phyloP scores from a whole-genome alignment of 2,329 filamentous ascomycete species.

The Apiospora marii region DNA sequence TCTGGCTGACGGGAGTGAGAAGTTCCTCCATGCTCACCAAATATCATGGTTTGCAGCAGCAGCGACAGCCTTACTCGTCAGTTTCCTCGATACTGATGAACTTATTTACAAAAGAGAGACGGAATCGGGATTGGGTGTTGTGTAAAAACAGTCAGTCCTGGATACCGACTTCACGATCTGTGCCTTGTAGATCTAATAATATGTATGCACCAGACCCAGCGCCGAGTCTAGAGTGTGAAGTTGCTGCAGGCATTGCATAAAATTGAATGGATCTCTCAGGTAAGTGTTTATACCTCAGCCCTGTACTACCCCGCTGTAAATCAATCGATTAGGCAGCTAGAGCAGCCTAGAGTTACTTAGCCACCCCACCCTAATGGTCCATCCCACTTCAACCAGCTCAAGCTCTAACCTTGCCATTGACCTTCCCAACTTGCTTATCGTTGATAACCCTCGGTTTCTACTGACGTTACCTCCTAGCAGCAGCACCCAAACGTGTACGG shows the following conservation, averaged over 20 bases:
- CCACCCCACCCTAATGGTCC: not conserved
- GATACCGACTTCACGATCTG: not conserved
- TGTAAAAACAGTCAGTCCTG: not conserved
- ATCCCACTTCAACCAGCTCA: conserved; percentile 1
- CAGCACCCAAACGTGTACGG: not conserved
- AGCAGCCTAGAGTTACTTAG: not conserved
- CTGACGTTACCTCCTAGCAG: conserved; percentile 2
- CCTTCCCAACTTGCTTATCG: not conserved
- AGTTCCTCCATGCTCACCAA: conserved; percentile 59
- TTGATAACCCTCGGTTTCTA: not conserved
- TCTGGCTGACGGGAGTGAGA: conserved; percentile 61
- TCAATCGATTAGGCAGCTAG: conserved; percentile 1
- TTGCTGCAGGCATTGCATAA: not conserved
- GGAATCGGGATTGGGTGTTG: not conserved
- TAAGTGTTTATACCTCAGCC: not conserved
- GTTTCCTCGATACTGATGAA: not conserved
- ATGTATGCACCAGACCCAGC: not conserved
- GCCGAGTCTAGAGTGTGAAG: not conserved
- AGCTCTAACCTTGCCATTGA: not conserved
- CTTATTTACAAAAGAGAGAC: not conserved
- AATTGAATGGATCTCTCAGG: not conserved
- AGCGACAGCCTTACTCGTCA: not conserved
- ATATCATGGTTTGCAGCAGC: not conserved
- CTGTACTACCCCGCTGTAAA: not conserved
- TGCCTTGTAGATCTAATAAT: not conserved